phyloP scores from a whole-genome alignment of 352 stramenopile genomes.

The Sclerospora graminicola region DNA sequence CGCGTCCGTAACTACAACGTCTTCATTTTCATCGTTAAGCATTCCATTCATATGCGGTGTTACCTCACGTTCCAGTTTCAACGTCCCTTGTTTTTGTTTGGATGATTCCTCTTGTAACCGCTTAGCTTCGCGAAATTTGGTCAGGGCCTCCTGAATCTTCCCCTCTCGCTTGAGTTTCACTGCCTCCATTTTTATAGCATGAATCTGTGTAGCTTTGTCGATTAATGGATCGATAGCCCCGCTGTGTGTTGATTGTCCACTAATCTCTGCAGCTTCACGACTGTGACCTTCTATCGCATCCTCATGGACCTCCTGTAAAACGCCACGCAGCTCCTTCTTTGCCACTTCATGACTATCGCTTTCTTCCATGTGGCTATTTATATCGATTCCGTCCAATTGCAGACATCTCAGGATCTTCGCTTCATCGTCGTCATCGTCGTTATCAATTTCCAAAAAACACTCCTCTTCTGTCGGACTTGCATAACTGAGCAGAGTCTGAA shows the following conservation, averaged over 20 bases:
- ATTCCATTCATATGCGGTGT: constrained; percentile 2
- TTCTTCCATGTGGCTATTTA: constrained; percentile 12
- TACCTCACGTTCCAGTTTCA: neutral
- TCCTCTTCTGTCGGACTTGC: constrained; percentile 48
- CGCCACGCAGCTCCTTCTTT: constrained; percentile 23
- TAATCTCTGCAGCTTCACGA: constrained; percentile 13
- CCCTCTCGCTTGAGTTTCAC: constrained; percentile 46
- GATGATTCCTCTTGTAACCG: constrained; percentile 28
- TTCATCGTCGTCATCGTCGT: constrained; percentile 50
- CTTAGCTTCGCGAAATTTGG: constrained; percentile 50
- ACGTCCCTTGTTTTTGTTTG: neutral
- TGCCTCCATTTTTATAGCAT: constrained; percentile 42
- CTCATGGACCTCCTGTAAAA: constrained; percentile 27
- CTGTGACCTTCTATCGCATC: constrained; percentile 22
- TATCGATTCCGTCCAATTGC: constrained; percentile 25
- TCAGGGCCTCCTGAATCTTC: constrained; percentile 38
- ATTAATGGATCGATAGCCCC: neutral
- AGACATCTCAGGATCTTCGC: constrained; percentile 45
- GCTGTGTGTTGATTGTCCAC: neutral
- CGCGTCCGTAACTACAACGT: constrained; percentile 64
- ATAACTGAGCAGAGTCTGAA: constrained; percentile 35
- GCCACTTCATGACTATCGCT: constrained; percentile 18
- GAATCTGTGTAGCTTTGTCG: constrained; percentile 13
- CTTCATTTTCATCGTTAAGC: constrained; percentile 16
- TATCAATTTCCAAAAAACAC: constrained; percentile 23